Conservation (phyloP, 2,329 filamentous ascomycete genomes). For the Apiospora marii region DNA sequence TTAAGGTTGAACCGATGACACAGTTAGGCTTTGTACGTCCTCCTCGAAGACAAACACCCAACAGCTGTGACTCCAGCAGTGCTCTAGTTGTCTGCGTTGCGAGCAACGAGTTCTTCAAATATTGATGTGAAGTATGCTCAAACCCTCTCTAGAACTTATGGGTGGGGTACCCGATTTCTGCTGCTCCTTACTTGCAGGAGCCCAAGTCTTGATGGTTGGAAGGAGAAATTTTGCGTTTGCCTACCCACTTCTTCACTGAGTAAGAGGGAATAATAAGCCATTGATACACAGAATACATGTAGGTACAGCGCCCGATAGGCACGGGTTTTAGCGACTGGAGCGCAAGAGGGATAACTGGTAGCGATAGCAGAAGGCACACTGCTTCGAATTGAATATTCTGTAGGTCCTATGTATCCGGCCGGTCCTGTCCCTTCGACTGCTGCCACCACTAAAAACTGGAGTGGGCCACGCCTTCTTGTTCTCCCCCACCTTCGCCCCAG, state of each 20-base stretch:
- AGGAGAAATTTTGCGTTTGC: conserved; percentile 7
- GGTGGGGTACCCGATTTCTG: neutral
- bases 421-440: neutral
- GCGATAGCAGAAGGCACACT: neutral
- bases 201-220: neutral
- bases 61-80: neutral
- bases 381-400: neutral
- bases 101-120: neutral
- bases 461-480: conserved; percentile 8
- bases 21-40: conserved; percentile 4
- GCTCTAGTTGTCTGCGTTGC: neutral
- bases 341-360: neutral
- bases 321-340: neutral
- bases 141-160: neutral
- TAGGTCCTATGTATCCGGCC: neutral
- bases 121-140: neutral
- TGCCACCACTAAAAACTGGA: conserved; percentile 15
- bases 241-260: conserved; percentile 10
- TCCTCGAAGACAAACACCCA: neutral
- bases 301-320: neutral
- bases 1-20: conserved; percentile 20
- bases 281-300: neutral
- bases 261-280: conserved; percentile 6
- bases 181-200: neutral
- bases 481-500: conserved; percentile 20